Base-by-base conservation (phyloP, 1,139 yeast genomes). In the Hansenula lynferdii region DNA sequence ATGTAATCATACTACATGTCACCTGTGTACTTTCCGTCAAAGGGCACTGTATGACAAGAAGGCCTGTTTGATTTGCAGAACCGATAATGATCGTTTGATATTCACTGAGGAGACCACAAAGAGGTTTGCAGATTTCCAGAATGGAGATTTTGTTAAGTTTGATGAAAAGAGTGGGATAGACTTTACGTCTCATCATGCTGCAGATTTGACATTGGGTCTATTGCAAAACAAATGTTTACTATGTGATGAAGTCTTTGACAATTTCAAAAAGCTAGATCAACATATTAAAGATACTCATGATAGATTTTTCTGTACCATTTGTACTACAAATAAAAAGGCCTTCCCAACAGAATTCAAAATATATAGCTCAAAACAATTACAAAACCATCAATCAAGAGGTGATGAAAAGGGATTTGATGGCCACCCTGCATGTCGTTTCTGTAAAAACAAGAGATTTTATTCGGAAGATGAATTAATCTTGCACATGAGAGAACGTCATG, bases 391-490 rank as follows among this genome's bases (percentile, higher is more conserved):
- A 56, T 60, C 70, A 6, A 70, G 67, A 31, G 97, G 96, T 33
- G 75, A 72, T 48, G 72, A 70, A 34, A 61, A 65, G 16, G 97
- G 97, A 3, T 90, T 90, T 58, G 68, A 64, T 10, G 97, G 97
- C 0, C 99, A 92, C 57, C 97, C 97, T 0, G 71, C 73, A 48
- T 92, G 99, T 69, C 77, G 77, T 48, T 86, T 86, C 59, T 92
- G 98, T 61, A 64, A 74, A 5, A 77, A 79, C 2, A 72, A 68
- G 48, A 63, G 95, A 42, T 90, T 86, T 57, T 92, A 92, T 57
- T 87, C 96, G 0, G 89, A 80, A 39, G 97, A 92, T 56, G 97
- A 90, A 57, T 69, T 89, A 50, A 79, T 77, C 51, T 62, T 80
- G 28, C 99, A 92, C 60, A 74, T 92, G 62, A 70, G 96, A 50